Base-by-base conservation (phyloP, 1,139 yeast genomes). In the Geotrichum citri-aurantii region DNA sequence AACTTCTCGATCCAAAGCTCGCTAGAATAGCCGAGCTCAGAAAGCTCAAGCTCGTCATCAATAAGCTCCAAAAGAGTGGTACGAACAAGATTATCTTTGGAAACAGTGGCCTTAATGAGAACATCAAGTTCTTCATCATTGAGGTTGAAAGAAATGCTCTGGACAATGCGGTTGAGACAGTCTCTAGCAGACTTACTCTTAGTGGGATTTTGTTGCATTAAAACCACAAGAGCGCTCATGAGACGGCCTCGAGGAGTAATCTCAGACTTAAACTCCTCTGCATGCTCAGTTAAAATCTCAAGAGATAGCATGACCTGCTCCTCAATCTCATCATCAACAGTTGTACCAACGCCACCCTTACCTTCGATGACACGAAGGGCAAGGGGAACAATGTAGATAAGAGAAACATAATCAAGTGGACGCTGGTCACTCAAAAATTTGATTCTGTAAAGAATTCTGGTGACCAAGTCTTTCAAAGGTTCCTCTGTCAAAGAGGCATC, bases 41-140 rank as follows among this genome's bases (percentile, higher is more conserved):
- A 79, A n/a, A 93, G 74, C 63, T 91, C 97, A 65, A 91, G 86
- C 68, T 93, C 97, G 56, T 89, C 82, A 69, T 93, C 98, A 52
- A 95, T 72, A 10, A 86, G 86, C 71, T 93, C 97, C 63, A 95
- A 77, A 49, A 92, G 81, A 0, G 96, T 81, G 11, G 84, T 79
- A 64, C 96, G 84, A 10, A 91, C 95, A 73, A 88, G 87, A 6
- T 77, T 73, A 61, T 85, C 86, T 0, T 89, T 80, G 0, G 87
- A 78, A 42, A 88, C 72, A 17, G 88, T 70, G 52, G 81, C 82
- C n/a, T 77, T 73, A 50, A 90, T 74, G 54, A 92, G 73, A 14
- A 86, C 73, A 24, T 75, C 67, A 63, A 91, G 74, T 70, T 93
- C 98, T 0, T 67, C 70, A 1, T 74, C 71, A 0, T 81, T 74